Base-by-base conservation (phyloP, 164 flowering plant genomes). In the Annona squamosa region DNA sequence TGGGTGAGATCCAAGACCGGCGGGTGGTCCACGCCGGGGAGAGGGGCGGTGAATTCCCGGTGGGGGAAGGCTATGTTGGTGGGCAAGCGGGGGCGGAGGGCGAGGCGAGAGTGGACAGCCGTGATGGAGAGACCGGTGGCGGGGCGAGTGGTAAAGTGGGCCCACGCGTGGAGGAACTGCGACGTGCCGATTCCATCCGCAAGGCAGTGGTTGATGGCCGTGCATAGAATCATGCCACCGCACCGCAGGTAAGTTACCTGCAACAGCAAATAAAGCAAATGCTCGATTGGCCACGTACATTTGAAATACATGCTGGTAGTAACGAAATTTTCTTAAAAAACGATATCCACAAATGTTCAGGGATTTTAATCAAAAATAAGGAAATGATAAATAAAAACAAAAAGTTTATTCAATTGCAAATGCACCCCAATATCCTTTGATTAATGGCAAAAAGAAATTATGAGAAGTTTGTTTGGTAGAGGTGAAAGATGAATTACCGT, bases 121-220 rank as follows among this genome's bases (percentile, higher is more conserved):
- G 45, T 1, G 76, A 83, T 64, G 10, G 85, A 82, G 0, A 80
- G 76, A 57, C 71, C 72, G 13, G 59, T 61, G 69, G 66, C 45
- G 16, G 88, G 90, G 5, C 84, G 81, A 18, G 81, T 63, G 17
- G 87, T 79, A 19, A 84, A 18, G 75, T 89, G 86, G 83, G 99
- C 93, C 97, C 97, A 94, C 0, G 90, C 95, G 13, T 88, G 88
- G 12, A 94, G 75, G 72, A 94, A 92, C 63, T 92, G 97, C 0
- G 94, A 85, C 5, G 95, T 84, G 46, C 97, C 99, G 12, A 92
- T 86, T 44, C 95, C 99, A 72, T 94, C 99, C 59, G 94, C 91
- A 1, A 94, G 73, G 67, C 98, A 89, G 77, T 94, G 99, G 66
- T 83, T 88, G 72, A 94, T 88, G 57, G 91, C 94, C 52, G 89